These are phyloP conservation scores for Taiozyma onychis DNA, from an alignment of 1,139 yeast species.

Conservation along the genomic window DNA sequence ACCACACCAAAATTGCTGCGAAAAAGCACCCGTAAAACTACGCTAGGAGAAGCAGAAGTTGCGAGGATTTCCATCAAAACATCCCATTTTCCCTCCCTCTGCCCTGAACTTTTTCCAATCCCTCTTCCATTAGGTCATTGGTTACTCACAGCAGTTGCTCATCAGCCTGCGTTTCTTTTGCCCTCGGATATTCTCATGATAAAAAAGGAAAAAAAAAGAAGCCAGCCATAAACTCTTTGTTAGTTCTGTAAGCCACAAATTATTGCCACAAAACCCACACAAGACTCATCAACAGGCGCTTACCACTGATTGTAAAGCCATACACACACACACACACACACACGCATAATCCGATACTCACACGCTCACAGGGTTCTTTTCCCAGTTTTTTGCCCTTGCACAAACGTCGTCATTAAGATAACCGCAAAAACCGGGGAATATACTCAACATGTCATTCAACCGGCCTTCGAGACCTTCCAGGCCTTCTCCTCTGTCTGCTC, in stretches of 20 bases:
- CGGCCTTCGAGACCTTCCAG: slow-evolving; percentile 6
- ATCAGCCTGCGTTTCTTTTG: not conserved
- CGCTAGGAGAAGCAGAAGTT: no score
- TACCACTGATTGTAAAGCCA: not conserved
- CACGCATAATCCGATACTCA: not conserved
- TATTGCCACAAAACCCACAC: no score
- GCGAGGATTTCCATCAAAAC: no score
- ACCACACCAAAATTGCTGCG: no score
- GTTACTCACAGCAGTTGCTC: no score
- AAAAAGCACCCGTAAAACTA: no score
- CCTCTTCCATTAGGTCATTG: no score
- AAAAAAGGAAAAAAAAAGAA: not conserved
- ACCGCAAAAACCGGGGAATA: not conserved
- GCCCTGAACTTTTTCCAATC: no score
- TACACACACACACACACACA: not conserved
- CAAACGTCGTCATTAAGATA: not conserved
- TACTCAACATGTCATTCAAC: not conserved
- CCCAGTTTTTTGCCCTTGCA: not conserved
- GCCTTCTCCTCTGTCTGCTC: slow-evolving; percentile 8
- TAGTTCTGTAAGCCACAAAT: no score
- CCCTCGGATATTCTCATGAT: not conserved
- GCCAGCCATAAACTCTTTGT: not conserved
- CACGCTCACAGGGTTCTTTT: not conserved
- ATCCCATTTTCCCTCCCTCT: no score
- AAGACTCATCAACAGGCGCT: not conserved